Conservation (phyloP, 176 grass and related monocot species). For the Bonia amplexicaulis region DNA sequence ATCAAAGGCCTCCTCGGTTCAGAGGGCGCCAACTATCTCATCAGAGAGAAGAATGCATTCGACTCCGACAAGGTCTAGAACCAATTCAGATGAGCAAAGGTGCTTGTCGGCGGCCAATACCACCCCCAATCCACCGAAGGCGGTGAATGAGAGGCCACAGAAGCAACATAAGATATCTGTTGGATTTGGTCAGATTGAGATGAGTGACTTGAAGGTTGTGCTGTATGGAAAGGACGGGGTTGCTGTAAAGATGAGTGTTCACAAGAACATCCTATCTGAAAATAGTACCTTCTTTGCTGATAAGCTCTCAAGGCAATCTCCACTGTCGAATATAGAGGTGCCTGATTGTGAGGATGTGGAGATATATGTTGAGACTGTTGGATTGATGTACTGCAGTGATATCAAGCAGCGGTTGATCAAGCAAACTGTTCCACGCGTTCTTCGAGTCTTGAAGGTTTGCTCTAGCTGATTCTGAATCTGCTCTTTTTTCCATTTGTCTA, state of each 20-base stretch:
- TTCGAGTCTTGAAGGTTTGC: constrained; percentile 83
- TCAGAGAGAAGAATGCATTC: constrained; percentile 46
- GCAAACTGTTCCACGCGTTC: constrained; percentile 70
- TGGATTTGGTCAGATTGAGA: constrained; percentile 56
- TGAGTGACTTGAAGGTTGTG: constrained; percentile 74
- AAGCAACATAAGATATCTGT: constrained; percentile 72
- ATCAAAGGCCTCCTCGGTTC: constrained; percentile 61
- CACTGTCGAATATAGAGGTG: constrained; percentile 55
- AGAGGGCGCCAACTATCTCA: constrained; percentile 32
- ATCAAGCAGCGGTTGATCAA: constrained; percentile 72
- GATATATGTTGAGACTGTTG: constrained; percentile 78
- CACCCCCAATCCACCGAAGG: constrained; percentile 38
- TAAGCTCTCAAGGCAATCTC: constrained; percentile 60
- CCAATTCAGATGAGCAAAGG: constrained; percentile 32
- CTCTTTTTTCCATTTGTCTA: not conserved
- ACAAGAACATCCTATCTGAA: constrained; percentile 63
- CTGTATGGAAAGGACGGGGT: constrained; percentile 63
- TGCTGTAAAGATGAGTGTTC: constrained; percentile 72
- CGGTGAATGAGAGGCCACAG: constrained; percentile 65
- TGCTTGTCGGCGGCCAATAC: constrained; percentile 10
- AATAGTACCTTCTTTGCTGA: constrained; percentile 64
- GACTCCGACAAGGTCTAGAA: constrained; percentile 43
- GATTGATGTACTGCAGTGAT: constrained; percentile 90
- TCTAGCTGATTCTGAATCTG: not conserved
- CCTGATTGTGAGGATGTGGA: constrained; percentile 84